Evolutionary conservation across 2,329 filamentous ascomycete genomes (phyloP).

Genomic region (Daldinia sp.): DNA sequence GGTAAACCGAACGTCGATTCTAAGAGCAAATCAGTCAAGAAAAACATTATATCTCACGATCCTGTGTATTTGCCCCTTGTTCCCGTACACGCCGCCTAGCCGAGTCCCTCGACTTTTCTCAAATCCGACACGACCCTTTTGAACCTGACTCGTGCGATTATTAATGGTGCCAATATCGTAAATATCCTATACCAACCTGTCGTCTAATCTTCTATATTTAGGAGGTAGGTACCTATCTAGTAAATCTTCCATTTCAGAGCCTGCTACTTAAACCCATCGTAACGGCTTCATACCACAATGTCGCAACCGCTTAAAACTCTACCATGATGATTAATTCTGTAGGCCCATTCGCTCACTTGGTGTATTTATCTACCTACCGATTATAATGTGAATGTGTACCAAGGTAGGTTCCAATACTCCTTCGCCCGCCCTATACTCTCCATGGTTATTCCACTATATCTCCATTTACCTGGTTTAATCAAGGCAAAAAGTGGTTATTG

Average conservation of each 20-base stretch:
- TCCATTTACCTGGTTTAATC: background rate
- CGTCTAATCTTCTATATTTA: background rate
- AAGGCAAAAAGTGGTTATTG: background rate
- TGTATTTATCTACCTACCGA: too few species aligned
- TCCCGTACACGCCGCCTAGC: slow-evolving; percentile 9
- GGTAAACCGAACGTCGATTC: slow-evolving; percentile 30
- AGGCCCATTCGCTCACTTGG: too few species aligned
- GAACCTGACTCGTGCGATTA: background rate
- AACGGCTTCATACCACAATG: background rate
- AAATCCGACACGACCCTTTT: slow-evolving; percentile 7
- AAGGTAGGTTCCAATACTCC: too few species aligned
- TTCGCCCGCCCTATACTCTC: background rate
- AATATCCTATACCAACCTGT: background rate
- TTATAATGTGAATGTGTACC: too few species aligned
- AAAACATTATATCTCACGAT: slow-evolving; percentile 36
- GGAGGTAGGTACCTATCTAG: background rate
- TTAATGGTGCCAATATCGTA: background rate
- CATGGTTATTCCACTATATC: background rate
- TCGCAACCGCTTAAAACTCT: background rate
- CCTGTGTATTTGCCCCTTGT: slow-evolving; percentile 18
- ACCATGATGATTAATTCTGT: too few species aligned
- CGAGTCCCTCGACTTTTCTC: slow-evolving; percentile 13
- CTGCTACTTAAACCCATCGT: background rate
- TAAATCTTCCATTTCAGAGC: background rate
- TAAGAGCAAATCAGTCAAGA: slow-evolving; percentile 41